These are phyloP conservation scores for Lecanicillium sp. DNA, from an alignment of 2,329 filamentous ascomycete genomes.

Conservation along the genomic window DNA sequence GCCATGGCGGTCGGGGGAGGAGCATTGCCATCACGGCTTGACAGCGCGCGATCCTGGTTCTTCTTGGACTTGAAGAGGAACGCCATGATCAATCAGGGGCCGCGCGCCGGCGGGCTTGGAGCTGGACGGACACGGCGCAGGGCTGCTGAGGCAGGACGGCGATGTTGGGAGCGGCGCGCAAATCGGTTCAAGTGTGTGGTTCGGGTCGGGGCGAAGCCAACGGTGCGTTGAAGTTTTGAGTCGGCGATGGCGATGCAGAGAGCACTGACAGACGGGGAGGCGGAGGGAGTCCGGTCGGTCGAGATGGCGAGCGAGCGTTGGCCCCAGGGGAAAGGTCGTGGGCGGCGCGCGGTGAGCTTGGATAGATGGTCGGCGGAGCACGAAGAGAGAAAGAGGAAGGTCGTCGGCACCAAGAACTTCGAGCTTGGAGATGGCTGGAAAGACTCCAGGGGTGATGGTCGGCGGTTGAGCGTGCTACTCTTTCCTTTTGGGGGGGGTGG, in stretches of 20 bases:
- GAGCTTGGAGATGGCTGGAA: constrained; percentile 40
- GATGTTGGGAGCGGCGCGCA: too few species aligned
- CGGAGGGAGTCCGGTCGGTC: too few species aligned
- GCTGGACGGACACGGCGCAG: constrained; percentile 17
- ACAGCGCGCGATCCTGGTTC: constrained; percentile 56
- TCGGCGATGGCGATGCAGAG: not conserved
- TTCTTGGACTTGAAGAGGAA: constrained; percentile 83
- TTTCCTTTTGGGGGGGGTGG: constrained; percentile 1
- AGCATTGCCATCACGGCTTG: constrained; percentile 48
- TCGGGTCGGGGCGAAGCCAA: not conserved
- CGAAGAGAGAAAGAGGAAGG: too few species aligned
- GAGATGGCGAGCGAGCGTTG: not conserved
- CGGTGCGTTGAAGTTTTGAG: not conserved
- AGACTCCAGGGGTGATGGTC: not conserved
- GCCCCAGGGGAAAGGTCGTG: not conserved
- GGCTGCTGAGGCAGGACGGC: constrained; percentile 18
- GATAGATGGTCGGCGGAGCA: constrained; percentile 1
- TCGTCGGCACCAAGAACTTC: constrained; percentile 27
- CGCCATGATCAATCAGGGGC: constrained; percentile 54
- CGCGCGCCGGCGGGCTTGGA: constrained; percentile 29
- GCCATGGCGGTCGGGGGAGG: constrained; percentile 44
- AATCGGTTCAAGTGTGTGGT: not conserved
- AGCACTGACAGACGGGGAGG: too few species aligned
- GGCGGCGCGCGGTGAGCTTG: not conserved
- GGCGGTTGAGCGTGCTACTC: not conserved